Evolutionary conservation across 2,329 filamentous ascomycete genomes (phyloP).

Genomic region (Fusarium secorum): DNA sequence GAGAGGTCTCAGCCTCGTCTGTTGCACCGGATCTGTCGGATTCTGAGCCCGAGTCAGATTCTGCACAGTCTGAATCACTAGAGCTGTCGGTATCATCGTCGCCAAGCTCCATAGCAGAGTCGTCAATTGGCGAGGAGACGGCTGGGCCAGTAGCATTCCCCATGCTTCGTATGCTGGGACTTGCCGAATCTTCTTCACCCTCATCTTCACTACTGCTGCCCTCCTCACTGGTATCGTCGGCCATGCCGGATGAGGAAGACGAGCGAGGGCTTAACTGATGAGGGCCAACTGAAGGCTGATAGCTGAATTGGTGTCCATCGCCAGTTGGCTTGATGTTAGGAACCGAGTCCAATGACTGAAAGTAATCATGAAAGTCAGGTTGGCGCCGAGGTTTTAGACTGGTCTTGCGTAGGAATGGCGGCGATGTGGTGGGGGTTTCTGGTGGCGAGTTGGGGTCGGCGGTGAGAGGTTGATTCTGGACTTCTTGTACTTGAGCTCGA

Average conservation of each 20-base stretch:
- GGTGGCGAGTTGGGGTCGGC: slow-evolving; percentile 57
- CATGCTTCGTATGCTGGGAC: slow-evolving; percentile 41
- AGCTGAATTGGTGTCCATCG: slow-evolving; percentile 54
- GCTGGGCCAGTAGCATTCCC: slow-evolving; percentile 32
- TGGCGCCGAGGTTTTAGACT: slow-evolving; percentile 45
- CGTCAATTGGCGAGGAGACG: slow-evolving; percentile 14
- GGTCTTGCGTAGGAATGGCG: slow-evolving; percentile 46
- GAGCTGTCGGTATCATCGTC: slow-evolving; percentile 25
- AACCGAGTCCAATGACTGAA: slow-evolving; percentile 45
- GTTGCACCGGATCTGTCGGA: slow-evolving; percentile 37
- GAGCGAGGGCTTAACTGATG: slow-evolving; percentile 51
- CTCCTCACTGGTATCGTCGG: slow-evolving; percentile 32
- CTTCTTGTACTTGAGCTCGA: slow-evolving; percentile 22
- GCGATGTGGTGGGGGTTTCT: slow-evolving; percentile 54
- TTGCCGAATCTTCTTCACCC: slow-evolving; percentile 37
- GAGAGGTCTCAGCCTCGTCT: slow-evolving; percentile 36
- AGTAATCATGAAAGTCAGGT: slow-evolving; percentile 45
- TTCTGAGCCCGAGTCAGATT: slow-evolving; percentile 33
- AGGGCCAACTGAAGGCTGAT: slow-evolving; percentile 46
- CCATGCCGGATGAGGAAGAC: slow-evolving; percentile 43
- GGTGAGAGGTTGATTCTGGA: slow-evolving; percentile 42
- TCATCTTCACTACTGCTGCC: slow-evolving; percentile 36
- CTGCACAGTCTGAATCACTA: slow-evolving; percentile 32
- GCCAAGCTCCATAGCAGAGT: slow-evolving; percentile 25
- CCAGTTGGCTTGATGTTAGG: slow-evolving; percentile 54